Base-by-base conservation (phyloP, 2,329 filamentous ascomycete species). In the Achaetomium macrosporum region DNA sequence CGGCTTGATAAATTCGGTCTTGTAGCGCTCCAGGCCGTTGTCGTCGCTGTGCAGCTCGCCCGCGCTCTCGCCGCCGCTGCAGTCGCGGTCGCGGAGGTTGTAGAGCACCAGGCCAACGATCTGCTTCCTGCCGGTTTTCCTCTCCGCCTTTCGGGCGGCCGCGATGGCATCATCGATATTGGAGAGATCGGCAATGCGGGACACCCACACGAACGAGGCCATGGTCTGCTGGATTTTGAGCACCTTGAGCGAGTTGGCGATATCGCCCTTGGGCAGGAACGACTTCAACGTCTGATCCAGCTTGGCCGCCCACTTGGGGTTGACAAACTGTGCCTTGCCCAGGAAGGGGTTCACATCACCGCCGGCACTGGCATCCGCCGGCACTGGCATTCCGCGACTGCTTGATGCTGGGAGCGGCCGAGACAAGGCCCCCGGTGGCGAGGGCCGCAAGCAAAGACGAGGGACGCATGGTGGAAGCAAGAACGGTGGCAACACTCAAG, bases 321-420 rank as follows among this genome's bases (percentile, higher is more conserved):
- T 75, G 55, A 69, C 70, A 59, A 75, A 78, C 25, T 79, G 65
- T 7, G 68, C 72, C 57, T 73, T 74, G 54, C 73, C 73, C 1
- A 66, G 53, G 61, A 82, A 80, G 0, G 79, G 71, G 51, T 74
- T 73, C 47, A 61, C 51, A 29, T 56, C 54, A 29, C 31, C 25
- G 25, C 25, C 25, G 25, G 25, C 50, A 29, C 13, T 51, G 31
- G 36, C n/a, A n/a, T n/a, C n/a, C n/a, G n/a, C n/a, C n/a, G n/a
- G n/a, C n/a, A n/a, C n/a, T 39, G 16, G 17, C 13, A n/a, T n/a
- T n/a, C 41, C 10, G n/a, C 2, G 35, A 11, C 45, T 49, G 29
- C 12, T 41, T 36, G 25, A 33, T 42, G 46, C 47, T 50, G 15
- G 60, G 58, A 8, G 56, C 45, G 25, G 60, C 60, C 11, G 57